Conservation (phyloP, 768 basidiomycete genomes). For the Mrakia frigida region DNA sequence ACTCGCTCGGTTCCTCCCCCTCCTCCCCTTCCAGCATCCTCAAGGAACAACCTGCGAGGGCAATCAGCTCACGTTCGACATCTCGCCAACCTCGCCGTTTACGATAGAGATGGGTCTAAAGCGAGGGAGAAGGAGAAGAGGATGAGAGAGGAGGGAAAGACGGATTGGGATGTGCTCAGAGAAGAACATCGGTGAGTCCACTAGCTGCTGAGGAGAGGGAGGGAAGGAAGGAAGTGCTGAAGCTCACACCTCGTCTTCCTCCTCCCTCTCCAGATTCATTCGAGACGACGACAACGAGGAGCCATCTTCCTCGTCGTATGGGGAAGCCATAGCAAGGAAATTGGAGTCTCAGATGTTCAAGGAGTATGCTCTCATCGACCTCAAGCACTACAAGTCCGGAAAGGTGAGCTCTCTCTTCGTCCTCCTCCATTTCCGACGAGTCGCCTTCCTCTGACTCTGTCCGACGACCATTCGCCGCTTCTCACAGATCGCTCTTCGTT, state of each 20-base stretch:
- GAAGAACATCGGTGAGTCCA: conserved; percentile 41
- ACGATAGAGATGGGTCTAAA: conserved; percentile 32
- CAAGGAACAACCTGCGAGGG: conserved; percentile 41
- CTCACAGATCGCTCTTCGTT: conserved; percentile 79
- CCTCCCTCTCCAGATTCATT: background rate
- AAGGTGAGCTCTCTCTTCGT: conserved; percentile 51
- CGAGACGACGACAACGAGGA: conserved; percentile 14
- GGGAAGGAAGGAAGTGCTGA: background rate
- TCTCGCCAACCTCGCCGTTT: conserved; percentile 34
- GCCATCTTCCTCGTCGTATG: conserved; percentile 55
- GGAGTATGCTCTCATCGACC: conserved; percentile 63
- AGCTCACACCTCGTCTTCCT: background rate
- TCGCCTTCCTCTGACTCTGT: conserved; percentile 2
- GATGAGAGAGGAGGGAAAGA: conserved; percentile 33
- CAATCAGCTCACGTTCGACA: conserved; percentile 43
- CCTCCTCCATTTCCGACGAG: background rate
- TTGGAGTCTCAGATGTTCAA: conserved; percentile 85
- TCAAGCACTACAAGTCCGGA: conserved; percentile 93
- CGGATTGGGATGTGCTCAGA: conserved; percentile 48
- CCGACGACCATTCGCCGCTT: conserved; percentile 12
- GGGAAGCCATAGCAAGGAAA: conserved; percentile 77
- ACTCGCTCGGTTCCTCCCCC: conserved; percentile 36
- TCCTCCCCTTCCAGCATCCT: conserved; percentile 29
- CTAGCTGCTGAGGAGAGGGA: background rate
- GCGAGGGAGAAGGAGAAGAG: background rate